These are phyloP conservation scores for Oryza meyeriana DNA, from an alignment of 176 grass and related monocot genomes.

Conservation along the genomic window DNA sequence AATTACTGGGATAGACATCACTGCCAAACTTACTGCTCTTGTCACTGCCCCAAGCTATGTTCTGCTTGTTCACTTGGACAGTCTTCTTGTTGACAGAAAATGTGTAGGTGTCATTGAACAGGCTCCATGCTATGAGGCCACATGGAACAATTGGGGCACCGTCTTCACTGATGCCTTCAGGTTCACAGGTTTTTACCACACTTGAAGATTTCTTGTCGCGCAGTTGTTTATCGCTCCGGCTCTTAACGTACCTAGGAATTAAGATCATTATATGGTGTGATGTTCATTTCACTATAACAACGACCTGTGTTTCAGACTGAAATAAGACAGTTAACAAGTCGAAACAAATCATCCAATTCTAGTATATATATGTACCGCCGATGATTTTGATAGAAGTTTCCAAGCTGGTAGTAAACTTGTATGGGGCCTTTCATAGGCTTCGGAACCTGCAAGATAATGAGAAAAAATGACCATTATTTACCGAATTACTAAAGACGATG, in stretches of 20 bases:
- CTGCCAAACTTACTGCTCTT: conserved; percentile 66
- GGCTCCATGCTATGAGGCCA: conserved; percentile 89
- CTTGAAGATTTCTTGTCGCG: conserved; percentile 18
- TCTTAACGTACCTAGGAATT: conserved; percentile 84
- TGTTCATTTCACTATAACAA: not conserved
- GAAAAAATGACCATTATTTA: not conserved
- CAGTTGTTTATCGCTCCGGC: conserved; percentile 72
- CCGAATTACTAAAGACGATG: not conserved
- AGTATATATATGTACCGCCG: conserved; percentile 52
- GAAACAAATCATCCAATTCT: not conserved
- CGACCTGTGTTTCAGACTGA: not conserved
- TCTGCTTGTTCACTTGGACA: conserved; percentile 72
- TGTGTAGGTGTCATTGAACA: conserved; percentile 88
- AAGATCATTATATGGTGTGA: not conserved
- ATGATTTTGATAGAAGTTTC: conserved; percentile 96
- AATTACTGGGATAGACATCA: conserved; percentile 78
- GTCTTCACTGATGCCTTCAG: conserved; percentile 47
- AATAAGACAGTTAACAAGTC: not conserved
- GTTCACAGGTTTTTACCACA: conserved; percentile 51
- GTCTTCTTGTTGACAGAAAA: conserved; percentile 56
- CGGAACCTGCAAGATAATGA: conserved; percentile 60
- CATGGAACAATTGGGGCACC: conserved; percentile 74
- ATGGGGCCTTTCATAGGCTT: conserved; percentile 74
- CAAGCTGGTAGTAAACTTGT: conserved; percentile 83
- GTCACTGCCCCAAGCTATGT: conserved; percentile 96